Base-by-base conservation (phyloP, 192 early-diverging fungal genomes). In the Mortierella hygrophila region DNA sequence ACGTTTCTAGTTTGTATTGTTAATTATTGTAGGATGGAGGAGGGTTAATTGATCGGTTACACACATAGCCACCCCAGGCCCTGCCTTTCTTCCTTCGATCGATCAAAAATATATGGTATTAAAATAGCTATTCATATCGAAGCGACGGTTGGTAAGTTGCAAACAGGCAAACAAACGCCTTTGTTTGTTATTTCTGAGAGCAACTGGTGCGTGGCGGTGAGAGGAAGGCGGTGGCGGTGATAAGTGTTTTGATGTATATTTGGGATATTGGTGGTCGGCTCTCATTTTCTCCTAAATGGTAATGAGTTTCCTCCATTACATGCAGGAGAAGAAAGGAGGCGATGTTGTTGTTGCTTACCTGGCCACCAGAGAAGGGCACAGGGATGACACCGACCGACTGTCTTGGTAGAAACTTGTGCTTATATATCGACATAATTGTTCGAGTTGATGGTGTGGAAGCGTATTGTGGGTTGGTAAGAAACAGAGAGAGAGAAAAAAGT, bases 311-410 rank as follows among this genome's bases (percentile, higher is more conserved):
- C 13, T 20, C 63, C 55, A 32, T 41, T 20, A 57, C 37, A 52
- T 23, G 13, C 10, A 26, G 11, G 13, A 1, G 26, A 32, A 15
- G 60, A 9, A 29, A 3, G 13, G 11, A 65, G 9, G 29, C 29
- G 46, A 49, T 68, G 49, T 57, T n/a, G 52, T 41, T 18, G 3
- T 26, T 49, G 70, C 54, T 35, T 52, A 79, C 86, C 73, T 90
- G 94, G 4, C 91, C 93, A 40, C 90, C 92, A 77, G 91, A 93
- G 77, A 95, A 95, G 21, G 92, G 92, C 38, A 93, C 94, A 23
- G 93, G 92, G 29, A 94, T 91, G 60, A 95, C 77, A 32, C 93
- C 93, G 49, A 94, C 93, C 29, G 90, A 93, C 32, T 89, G 82
- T 4, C 81, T 72, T 85, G 88, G 86, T 26, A 95, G 75, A 72